These are phyloP conservation scores for Diatrype stigma DNA, from an alignment of 2,329 filamentous ascomycete species.

Conservation along the genomic window DNA sequence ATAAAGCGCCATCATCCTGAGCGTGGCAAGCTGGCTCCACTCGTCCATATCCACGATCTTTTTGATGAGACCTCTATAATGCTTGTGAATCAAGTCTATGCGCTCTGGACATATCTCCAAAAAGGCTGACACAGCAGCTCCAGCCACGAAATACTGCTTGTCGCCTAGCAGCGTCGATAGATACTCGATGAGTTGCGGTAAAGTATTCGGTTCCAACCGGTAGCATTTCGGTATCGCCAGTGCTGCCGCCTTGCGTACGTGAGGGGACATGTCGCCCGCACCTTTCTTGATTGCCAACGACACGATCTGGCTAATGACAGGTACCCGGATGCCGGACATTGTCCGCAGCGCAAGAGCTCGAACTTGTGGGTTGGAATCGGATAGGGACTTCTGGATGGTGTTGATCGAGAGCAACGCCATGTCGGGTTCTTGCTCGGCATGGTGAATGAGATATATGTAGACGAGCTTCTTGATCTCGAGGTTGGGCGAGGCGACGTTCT, in stretches of 20 bases:
- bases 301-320: conserved; percentile 96
- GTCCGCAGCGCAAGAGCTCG: conserved; percentile 89
- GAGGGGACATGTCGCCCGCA: conserved; percentile 86
- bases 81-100: conserved; percentile 83
- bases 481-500: conserved; percentile 92
- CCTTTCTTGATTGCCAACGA: conserved; percentile 94
- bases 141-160: conserved; percentile 94
- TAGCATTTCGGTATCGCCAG: conserved; percentile 96
- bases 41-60: conserved; percentile 99
- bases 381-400: conserved; percentile 96
- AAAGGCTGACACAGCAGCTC: conserved; percentile 85
- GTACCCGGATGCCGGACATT: conserved; percentile 96
- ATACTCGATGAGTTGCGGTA: conserved; percentile 81
- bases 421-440: conserved; percentile 94
- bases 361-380: conserved; percentile 84
- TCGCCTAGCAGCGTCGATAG: conserved; percentile 76
- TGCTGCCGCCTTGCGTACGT: conserved; percentile 88
- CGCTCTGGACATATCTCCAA: conserved; percentile 84
- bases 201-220: conserved; percentile 77
- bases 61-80: conserved; percentile 79
- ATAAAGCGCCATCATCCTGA: conserved; percentile 80
- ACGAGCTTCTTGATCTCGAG: conserved; percentile 97
- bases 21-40: conserved; percentile 85
- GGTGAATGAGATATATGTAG: conserved; percentile 95
- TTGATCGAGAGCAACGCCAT: conserved; percentile 95